A percentile compares a stretch with the other conserved stretches of the same genome.
Conservation (phyloP, 352 stramenopile genomes). For the Globisporangium nodosum region DNA sequence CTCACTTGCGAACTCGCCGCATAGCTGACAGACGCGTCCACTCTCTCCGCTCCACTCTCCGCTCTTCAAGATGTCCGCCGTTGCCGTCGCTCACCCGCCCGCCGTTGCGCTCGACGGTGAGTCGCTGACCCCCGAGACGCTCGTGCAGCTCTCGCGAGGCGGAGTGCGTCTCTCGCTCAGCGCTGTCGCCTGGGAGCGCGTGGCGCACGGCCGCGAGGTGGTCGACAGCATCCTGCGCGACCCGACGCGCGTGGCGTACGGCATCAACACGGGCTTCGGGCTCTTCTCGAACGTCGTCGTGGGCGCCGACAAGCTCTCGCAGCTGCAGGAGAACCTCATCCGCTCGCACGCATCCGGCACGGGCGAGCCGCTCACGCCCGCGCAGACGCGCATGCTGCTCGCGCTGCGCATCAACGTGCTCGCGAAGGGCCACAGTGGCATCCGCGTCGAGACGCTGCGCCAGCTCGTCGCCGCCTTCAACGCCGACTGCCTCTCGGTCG, state of each 20-base stretch:
- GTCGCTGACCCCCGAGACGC: constrained; percentile 62
- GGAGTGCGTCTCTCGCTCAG: constrained; percentile 52
- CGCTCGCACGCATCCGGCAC: constrained; percentile 77
- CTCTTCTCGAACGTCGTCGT: constrained; percentile 91
- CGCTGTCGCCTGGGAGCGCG: constrained; percentile 64
- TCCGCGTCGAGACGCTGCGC: constrained; percentile 69
- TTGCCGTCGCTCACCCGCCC: too few species aligned
- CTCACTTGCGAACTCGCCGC: too few species aligned
- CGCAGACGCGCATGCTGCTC: constrained; percentile 82
- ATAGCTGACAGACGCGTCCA: too few species aligned
- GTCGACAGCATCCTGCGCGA: constrained; percentile 87
- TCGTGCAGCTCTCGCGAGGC: constrained; percentile 66
- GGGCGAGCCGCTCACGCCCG: constrained; percentile 63
- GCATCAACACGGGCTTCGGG: constrained; percentile 91
- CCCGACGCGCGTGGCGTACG: constrained; percentile 75
- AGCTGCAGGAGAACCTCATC: constrained; percentile 85
- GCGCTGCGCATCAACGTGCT: constrained; percentile 88
- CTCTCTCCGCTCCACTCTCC: too few species aligned
- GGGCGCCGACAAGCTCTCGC: constrained; percentile 70
- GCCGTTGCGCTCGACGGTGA: constrained; percentile 53
- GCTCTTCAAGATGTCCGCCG: too few species aligned
- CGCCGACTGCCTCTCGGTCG: constrained; percentile 77
- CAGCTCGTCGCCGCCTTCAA: constrained; percentile 85
- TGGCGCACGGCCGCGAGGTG: constrained; percentile 64
- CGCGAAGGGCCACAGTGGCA: constrained; percentile 84